Conservation (phyloP, 2,329 filamentous ascomycete species). For the Exophiala bonariae region DNA sequence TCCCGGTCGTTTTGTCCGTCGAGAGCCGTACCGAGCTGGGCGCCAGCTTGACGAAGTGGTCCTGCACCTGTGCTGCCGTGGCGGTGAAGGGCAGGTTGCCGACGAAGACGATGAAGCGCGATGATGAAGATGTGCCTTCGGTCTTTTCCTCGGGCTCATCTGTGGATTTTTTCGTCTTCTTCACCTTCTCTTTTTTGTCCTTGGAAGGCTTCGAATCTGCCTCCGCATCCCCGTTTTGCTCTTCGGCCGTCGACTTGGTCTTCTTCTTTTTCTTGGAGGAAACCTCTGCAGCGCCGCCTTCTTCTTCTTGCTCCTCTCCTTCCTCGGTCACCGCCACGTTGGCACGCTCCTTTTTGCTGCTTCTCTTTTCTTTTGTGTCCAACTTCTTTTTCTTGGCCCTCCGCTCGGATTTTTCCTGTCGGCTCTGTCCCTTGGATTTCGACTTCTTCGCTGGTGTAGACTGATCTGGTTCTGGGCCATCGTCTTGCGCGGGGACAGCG, state of each 20-base stretch:
- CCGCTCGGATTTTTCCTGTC: slow-evolving; percentile 27
- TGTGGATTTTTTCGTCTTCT: slow-evolving; percentile 29
- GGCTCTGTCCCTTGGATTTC: slow-evolving; percentile 19
- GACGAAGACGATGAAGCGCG: slow-evolving; percentile 76
- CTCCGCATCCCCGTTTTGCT: slow-evolving; percentile 25
- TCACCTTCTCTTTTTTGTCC: slow-evolving; percentile 7
- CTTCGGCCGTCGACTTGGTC: slow-evolving; percentile 11
- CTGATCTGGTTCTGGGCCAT: slow-evolving; percentile 3
- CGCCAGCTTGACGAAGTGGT: slow-evolving; percentile 76
- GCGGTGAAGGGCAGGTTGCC: slow-evolving; percentile 88
- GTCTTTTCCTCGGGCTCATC: slow-evolving; percentile 28
- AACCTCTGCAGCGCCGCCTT: too few species aligned
- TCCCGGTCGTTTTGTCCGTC: slow-evolving; percentile 63
- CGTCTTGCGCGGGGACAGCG: slow-evolving; percentile 6
- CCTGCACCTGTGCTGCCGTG: slow-evolving; percentile 65
- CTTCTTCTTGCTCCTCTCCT: too few species aligned
- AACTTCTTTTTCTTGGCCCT: slow-evolving; percentile 33
- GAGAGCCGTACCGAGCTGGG: slow-evolving; percentile 72
- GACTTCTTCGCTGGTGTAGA: not conserved
- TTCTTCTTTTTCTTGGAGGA: too few species aligned
- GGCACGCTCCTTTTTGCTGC: too few species aligned
- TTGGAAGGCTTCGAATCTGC: slow-evolving; percentile 18
- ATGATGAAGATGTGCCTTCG: slow-evolving; percentile 23
- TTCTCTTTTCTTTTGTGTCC: slow-evolving; percentile 32
- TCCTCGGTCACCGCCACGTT: too few species aligned